phyloP scores from a whole-genome alignment of 345 rosid species.

The Salix brachista region DNA sequence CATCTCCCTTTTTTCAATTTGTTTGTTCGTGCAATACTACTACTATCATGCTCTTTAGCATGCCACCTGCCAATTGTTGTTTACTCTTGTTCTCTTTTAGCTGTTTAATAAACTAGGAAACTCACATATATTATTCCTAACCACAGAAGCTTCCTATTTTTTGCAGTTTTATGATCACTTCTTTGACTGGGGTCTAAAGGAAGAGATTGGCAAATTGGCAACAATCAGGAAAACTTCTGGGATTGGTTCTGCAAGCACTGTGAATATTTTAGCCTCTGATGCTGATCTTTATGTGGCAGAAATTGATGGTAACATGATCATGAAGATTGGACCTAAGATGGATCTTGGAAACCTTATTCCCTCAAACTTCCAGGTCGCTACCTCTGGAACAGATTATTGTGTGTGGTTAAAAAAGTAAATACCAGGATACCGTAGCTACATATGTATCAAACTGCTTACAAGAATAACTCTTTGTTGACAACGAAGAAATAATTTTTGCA shows the following conservation, averaged over 20 bases:
- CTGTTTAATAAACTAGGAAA: not conserved
- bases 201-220: conserved; percentile 43
- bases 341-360: conserved; percentile 72
- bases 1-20: not conserved
- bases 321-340: conserved; percentile 71
- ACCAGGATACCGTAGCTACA: not conserved
- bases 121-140: not conserved
- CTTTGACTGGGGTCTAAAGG: conserved; percentile 63
- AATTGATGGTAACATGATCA: conserved; percentile 55
- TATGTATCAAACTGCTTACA: not conserved
- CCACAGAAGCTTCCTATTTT: not conserved
- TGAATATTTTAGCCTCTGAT: conserved; percentile 55
- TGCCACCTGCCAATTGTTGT: too few relatives aligned
- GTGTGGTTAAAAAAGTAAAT: conserved; percentile 52
- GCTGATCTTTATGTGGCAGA: conserved; percentile 62
- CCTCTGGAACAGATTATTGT: conserved; percentile 47
- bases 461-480: not conserved
- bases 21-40: not conserved
- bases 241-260: conserved; percentile 44
- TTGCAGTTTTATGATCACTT: conserved; percentile 81
- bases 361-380: conserved; percentile 47
- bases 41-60: not conserved
- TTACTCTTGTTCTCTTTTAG: not conserved
- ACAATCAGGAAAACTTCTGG: conserved; percentile 41
- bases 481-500: not conserved